Conservation (phyloP, 225 moss, liverwort and hornwort genomes). For the Pseudoscleropodium purum region DNA sequence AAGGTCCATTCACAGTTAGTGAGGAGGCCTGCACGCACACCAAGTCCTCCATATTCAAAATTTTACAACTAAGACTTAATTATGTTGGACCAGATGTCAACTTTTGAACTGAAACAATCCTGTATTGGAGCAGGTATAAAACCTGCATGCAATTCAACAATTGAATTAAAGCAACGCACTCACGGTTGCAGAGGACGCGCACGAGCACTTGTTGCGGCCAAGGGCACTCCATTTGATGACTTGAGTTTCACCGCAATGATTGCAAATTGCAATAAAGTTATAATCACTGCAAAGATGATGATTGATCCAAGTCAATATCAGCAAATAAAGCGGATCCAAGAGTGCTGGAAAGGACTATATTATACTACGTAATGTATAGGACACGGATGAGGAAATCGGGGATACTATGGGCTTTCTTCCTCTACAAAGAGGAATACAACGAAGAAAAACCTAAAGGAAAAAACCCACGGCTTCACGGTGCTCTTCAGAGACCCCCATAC, state of each 20-base stretch:
- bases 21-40: conserved; percentile 40
- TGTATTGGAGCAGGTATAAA: not conserved
- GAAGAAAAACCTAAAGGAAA: not conserved
- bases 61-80: not conserved
- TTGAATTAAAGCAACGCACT: not conserved
- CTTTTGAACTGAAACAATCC: not conserved
- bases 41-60: not conserved
- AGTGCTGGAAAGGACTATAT: not conserved
- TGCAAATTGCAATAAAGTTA: conserved; percentile 66
- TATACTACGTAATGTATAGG: too few species aligned
- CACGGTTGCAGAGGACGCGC: conserved; percentile 11
- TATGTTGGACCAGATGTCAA: not conserved
- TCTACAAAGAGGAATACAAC: not conserved
- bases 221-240: conserved; percentile 69
- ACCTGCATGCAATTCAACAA: not conserved
- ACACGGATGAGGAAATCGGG: not conserved
- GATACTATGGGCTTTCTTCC: not conserved
- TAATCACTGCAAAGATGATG: conserved; percentile 53
- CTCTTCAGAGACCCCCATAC: not conserved
- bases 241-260: conserved; percentile 65
- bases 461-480: not conserved
- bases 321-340: not conserved
- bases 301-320: not conserved
- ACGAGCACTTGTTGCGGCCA: conserved; percentile 50
- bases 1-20: conserved; percentile 59